Base-by-base conservation (phyloP, 352 stramenopile species). In the Blastocystis sp. region DNA sequence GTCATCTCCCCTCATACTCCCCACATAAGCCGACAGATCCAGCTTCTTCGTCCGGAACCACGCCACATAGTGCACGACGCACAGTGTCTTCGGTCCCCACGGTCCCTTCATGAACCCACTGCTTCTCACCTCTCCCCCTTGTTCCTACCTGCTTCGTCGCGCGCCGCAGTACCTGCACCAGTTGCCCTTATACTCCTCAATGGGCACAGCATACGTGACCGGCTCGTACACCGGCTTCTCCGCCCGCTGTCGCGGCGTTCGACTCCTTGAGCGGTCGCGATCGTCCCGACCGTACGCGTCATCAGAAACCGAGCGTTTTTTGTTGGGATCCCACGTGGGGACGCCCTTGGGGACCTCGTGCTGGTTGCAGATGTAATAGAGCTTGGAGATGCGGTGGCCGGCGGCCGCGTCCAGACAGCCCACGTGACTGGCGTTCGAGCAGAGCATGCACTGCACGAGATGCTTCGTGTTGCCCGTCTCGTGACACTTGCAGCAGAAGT, bases 391-490 rank as follows among this genome's bases (percentile, higher is more conserved):
- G 36, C 75, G 75, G 38, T 63, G 40, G 6, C 75, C 75, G 6
- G 29, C 7, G 8, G 69, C 48, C 3, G 24, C 14, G 34, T 51
- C 53, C n/a, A 85, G 36, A 85, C 75, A 85, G 21, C 57, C 34
- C 54, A 76, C 75, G 38, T 85, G 75, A 9, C 27, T 85, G 16
- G 57, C 63, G 18, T 72, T 56, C 18, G 21, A 48, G 42, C 75
- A 85, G 7, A 72, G 21, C 27, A 85, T 54, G 51, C 75, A 85
- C 49, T 73, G 42, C 27, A 76, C 75, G 1, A 85, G 51, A 40
- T 85, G 75, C 63, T 85, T 85, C 27, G 57, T 85, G 40, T 85
- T 85, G 29, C 75, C 75, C n/a, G 75, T 85, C 40, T 85, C 75
- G 29, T 85, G 57, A 42, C 75, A 85, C 48, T 56, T 61, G 29